Base-by-base conservation (phyloP, 257 asterid species). In the Gardenia jasminoides region DNA sequence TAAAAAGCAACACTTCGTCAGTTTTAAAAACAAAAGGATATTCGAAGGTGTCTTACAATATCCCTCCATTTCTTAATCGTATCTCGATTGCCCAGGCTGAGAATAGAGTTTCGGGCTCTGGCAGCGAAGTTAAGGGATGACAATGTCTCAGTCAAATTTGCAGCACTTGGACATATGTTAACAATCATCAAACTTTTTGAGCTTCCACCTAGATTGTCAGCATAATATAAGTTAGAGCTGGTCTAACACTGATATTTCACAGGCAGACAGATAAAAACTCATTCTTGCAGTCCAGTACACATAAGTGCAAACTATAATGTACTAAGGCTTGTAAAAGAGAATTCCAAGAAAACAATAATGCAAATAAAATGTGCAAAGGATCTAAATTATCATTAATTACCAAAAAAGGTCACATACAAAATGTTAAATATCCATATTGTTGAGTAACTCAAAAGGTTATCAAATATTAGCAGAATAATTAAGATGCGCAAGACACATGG, bases 1-100 rank as follows among this genome's bases (percentile, higher is more conserved):
- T 59, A 16, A 59, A 39, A 10, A 26, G 41, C 68, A 56, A 11
- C 31, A 74, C 44, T 24, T n/a, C 6, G 3, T 30, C 43, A 3
- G 28, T 52, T 73, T 0, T 12, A 47, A 65, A 74, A 26, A 20
- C 30, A 72, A 70, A 79, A 58, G 68, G 24, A 83, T 74, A 82
- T 72, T 56, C 64, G 67, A 76, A 80, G 43, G 64, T 41, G 16
- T 84, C 99, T 92, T 89, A 96, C 99, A 73, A 92, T 84, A 87
- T 96, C 99, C 92, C 88, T 96, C 98, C 98, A 96, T 79, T 93
- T 96, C 87, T 89, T 90, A 74, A 93, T 92, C 59, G 99, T 93
- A 84, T 96, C 99, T 82, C 97, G 94, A 83, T 89, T 92, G 48
- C 99, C 99, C 77, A 96, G 97, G 90, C 97, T 92, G 88, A 92